A percentile compares a stretch with the other conserved stretches of the same genome.
Conservation (phyloP, 1,139 yeast genomes). For the Starmera stellimalicola region DNA sequence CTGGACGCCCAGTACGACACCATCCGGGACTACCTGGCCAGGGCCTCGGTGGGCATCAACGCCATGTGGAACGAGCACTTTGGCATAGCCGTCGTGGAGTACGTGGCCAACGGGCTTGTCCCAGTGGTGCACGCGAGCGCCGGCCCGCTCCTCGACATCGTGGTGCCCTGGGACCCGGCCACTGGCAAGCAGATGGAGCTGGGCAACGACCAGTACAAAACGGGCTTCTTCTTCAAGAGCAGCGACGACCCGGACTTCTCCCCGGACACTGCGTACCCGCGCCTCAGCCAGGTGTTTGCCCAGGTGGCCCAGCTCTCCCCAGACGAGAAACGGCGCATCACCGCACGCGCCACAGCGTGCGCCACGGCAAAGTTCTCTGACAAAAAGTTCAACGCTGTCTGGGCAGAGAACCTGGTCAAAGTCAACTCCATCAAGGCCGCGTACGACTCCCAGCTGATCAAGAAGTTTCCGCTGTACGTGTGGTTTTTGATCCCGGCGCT, state of each 20-base stretch:
- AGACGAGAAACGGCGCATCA: conserved; percentile 31
- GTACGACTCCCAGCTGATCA: neutral
- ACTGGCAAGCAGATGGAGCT: conserved; percentile 19
- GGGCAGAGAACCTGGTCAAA: conserved; percentile 40
- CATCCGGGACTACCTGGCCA: conserved; percentile 45
- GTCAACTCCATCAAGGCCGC: conserved; percentile 1
- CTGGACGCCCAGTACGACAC: conserved; percentile 68
- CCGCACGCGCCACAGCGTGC: conserved; percentile 41
- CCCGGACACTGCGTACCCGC: conserved; percentile 26
- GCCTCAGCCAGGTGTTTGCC: conserved; percentile 36
- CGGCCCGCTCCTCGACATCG: conserved; percentile 88
- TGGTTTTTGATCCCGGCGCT: neutral
- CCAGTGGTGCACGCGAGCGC: conserved; percentile 93
- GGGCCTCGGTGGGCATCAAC: conserved; percentile 71
- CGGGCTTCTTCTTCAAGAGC: conserved; percentile 71
- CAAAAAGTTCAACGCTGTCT: conserved; percentile 44
- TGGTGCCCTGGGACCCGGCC: conserved; percentile 41
- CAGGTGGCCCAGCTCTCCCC: conserved; percentile 31
- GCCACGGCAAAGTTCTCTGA: conserved; percentile 62
- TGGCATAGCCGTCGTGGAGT: conserved; percentile 96
- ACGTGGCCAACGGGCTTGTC: conserved; percentile 74
- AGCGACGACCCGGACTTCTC: conserved; percentile 50
- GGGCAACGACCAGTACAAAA: conserved; percentile 26
- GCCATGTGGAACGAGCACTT: conserved; percentile 99
- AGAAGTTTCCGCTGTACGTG: neutral